Base-by-base conservation (phyloP, 768 basidiomycete genomes). In the Royoungia palumana region DNA sequence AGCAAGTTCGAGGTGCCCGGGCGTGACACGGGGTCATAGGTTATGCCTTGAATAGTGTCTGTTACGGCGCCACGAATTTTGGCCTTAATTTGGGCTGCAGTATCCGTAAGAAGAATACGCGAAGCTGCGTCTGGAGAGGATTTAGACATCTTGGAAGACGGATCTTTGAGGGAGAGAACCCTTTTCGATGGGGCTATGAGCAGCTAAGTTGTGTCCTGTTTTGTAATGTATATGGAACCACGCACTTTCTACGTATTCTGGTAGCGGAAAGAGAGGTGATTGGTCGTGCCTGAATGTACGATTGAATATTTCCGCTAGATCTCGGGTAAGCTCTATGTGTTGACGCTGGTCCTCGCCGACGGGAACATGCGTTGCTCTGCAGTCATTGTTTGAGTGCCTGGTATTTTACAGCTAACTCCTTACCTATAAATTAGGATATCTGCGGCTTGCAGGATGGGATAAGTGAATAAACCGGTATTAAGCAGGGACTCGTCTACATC, bases 331-430 rank as follows among this genome's bases (percentile, higher is more conserved):
- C 60, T 96, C 94, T 35, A 97, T 78, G 61, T 98, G 95, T 70
- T 98, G 95, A 19, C 82, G 81, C 62, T 97, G 95, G 65, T 98
- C 95, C 60, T 97, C 94, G 21, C 95, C 95, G 5, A 98, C 94
- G 0, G 95, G 95, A 1, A 98, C 88, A 64, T 94, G 89, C 0
- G 93, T 95, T 2, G 93, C 81, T 57, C 94, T 92, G 54, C 2
- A 7, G 8, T 10, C 11, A 13, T 30, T 17, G 20, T 38, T 16
- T 43, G 12, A 44, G 41, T 9, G 6, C 7, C 13, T 2, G 17
- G 35, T 2, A 17, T 28, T n/a, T 35, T 21, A 28, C 5, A 20
- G 17, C 8, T 1, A 39, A 50, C 5, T 27, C 42, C 79, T 47
- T 55, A 89, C 94, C 79, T 80, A 64, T 97, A 96, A 0, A 82